Percentiles rank a stretch among this genome's conserved stretches.
Evolutionary conservation across 768 basidiomycete species (phyloP).

Genomic region (Trametes villosa): DNA sequence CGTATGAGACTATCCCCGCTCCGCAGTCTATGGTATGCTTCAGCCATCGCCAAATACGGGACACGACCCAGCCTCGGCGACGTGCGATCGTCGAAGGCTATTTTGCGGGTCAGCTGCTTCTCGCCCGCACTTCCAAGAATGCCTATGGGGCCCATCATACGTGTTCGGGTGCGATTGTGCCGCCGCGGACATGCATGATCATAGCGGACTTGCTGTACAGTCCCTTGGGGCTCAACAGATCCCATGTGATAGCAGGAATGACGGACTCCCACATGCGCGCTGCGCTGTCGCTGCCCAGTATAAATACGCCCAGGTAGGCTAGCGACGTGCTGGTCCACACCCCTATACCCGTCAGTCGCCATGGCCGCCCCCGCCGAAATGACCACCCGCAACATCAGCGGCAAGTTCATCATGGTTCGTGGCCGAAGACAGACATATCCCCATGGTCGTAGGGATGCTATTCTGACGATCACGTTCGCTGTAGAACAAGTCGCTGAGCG

Average conservation of each 20-base stretch:
- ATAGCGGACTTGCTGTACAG: too few relatives aligned
- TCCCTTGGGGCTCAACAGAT: conserved; percentile 3
- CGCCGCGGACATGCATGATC: conserved; percentile 9
- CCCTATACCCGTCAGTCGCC: conserved; percentile 2
- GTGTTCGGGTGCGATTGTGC: conserved; percentile 13
- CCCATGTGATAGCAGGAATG: conserved; percentile 19
- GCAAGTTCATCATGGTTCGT: conserved; percentile 65
- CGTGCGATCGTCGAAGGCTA: too few relatives aligned
- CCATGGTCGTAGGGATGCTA: not conserved
- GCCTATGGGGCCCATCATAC: not conserved
- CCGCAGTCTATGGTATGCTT: too few relatives aligned
- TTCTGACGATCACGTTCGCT: not conserved
- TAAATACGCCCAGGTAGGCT: conserved; percentile 12
- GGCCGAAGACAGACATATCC: not conserved
- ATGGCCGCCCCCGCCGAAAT: conserved; percentile 73
- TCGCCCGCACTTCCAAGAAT: too few relatives aligned
- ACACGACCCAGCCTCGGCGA: too few relatives aligned
- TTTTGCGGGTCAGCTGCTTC: too few relatives aligned
- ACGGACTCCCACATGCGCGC: conserved; percentile 5
- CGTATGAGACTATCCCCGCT: too few relatives aligned
- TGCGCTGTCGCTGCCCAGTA: not conserved
- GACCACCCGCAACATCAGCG: conserved; percentile 62
- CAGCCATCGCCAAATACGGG: too few relatives aligned
- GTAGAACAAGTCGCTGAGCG: conserved; percentile 73
- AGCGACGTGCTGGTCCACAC: not conserved